These are phyloP conservation scores for Parvularia atlantis DNA, from an alignment of 78 protist genomes.

Conservation along the genomic window DNA sequence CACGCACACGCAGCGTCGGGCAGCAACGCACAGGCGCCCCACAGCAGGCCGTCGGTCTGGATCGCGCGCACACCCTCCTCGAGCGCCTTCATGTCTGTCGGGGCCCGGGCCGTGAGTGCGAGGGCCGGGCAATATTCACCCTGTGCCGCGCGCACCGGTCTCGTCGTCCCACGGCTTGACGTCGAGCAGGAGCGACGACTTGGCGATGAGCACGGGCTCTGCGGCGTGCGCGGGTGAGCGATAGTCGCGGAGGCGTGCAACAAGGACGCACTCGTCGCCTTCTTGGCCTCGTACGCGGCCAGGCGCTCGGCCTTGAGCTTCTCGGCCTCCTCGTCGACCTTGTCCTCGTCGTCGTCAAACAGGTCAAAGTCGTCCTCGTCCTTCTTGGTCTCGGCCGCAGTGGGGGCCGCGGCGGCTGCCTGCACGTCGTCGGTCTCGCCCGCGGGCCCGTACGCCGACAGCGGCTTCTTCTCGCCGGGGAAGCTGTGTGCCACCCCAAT, in stretches of 20 bases:
- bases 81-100: conserved; percentile 13
- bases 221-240: too few relatives aligned
- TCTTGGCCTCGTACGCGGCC: conserved; percentile 36
- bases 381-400: conserved; percentile 31
- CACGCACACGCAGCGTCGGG: too few relatives aligned
- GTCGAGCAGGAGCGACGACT: conserved; percentile 63
- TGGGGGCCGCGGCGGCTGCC: conserved; percentile 6
- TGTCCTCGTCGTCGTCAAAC: conserved; percentile 54
- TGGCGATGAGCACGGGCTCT: conserved; percentile 11
- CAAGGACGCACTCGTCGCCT: conserved; percentile 20
- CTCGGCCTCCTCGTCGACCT: conserved; percentile 53
- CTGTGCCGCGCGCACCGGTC: conserved; percentile 59
- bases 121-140: background rate
- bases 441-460: background rate
- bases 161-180: conserved; percentile 84
- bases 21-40: conserved; percentile 51
- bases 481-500: too few relatives aligned
- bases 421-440: background rate
- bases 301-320: conserved; percentile 34
- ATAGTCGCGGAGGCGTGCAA: background rate
- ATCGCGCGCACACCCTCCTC: conserved; percentile 36
- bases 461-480: background rate
- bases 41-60: conserved; percentile 69
- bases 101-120: background rate
- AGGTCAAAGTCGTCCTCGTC: conserved; percentile 61